Percentiles rank a stretch among this genome's conserved stretches.
Evolutionary conservation across 2,329 filamentous ascomycete species (phyloP).

Genomic region (Monilinia aucupariae): DNA sequence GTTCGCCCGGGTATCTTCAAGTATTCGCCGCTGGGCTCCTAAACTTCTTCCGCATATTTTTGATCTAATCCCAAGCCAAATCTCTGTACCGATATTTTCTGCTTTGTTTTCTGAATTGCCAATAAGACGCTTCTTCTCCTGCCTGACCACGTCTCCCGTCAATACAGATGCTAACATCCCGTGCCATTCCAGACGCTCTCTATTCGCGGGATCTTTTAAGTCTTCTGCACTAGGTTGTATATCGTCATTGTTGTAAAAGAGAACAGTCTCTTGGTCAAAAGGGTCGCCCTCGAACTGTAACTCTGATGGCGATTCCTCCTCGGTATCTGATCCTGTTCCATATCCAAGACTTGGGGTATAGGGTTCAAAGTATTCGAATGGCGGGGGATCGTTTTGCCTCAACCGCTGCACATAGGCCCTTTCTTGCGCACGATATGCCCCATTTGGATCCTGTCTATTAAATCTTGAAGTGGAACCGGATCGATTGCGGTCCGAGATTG

Average conservation of each 20-base stretch:
- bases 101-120: slow-evolving; percentile 61
- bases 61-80: slow-evolving; percentile 86
- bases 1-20: slow-evolving; percentile 74
- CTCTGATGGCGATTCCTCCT: slow-evolving; percentile 87
- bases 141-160: slow-evolving; percentile 92
- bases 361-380: slow-evolving; percentile 47
- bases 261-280: slow-evolving; percentile 85
- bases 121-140: slow-evolving; percentile 94
- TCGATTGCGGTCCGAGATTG: slow-evolving; percentile 42
- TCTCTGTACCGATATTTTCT: slow-evolving; percentile 63
- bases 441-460: slow-evolving; percentile 59
- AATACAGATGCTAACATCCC: slow-evolving; percentile 94
- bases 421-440: slow-evolving; percentile 77
- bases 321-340: slow-evolving; percentile 70
- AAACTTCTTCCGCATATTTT: slow-evolving; percentile 78
- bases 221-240: slow-evolving; percentile 86
- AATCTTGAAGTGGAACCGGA: slow-evolving; percentile 52
- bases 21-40: slow-evolving; percentile 76
- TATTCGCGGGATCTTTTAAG: slow-evolving; percentile 76
- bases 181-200: slow-evolving; percentile 94
- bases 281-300: slow-evolving; percentile 74
- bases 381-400: slow-evolving; percentile 64
- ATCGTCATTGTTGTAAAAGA: slow-evolving; percentile 89
- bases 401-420: slow-evolving; percentile 91
- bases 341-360: slow-evolving; percentile 65